phyloP scores from a whole-genome alignment of 164 flowering plant genomes.

The Euptelea pleiosperma region DNA sequence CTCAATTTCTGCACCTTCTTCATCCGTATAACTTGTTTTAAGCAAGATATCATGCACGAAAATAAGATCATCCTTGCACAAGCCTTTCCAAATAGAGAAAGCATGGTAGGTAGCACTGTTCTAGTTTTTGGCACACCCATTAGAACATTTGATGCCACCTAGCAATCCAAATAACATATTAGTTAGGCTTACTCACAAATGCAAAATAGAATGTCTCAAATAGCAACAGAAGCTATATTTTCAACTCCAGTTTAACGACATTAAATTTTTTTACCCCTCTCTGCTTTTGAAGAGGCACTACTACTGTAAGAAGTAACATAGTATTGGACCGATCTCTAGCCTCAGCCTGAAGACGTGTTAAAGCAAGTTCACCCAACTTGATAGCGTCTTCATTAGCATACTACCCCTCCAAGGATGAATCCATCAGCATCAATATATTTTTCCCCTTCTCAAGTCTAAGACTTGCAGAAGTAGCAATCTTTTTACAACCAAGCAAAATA shows the following conservation, averaged over 20 bases:
- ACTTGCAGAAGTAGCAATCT: slow-evolving; percentile 45
- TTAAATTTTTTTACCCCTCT: slow-evolving; percentile 40
- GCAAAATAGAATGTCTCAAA: background rate
- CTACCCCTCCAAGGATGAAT: slow-evolving; percentile 93
- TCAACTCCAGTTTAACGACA: background rate
- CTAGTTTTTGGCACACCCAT: slow-evolving; percentile 70
- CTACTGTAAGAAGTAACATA: slow-evolving; percentile 68
- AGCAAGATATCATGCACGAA: slow-evolving; percentile 87
- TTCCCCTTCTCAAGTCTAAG: slow-evolving; percentile 83
- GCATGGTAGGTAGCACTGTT: slow-evolving; percentile 56
- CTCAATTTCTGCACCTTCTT: slow-evolving; percentile 98
- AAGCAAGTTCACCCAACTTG: slow-evolving; percentile 81
- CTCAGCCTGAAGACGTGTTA: slow-evolving; percentile 90
- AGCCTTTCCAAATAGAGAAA: slow-evolving; percentile 92
- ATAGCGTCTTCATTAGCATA: slow-evolving; percentile 87
- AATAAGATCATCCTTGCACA: slow-evolving; percentile 87
- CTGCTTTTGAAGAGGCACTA: slow-evolving; percentile 87
- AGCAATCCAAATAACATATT: slow-evolving; percentile 12
- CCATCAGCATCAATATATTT: slow-evolving; percentile 78
- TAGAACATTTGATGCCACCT: slow-evolving; percentile 79
- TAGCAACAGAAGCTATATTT: background rate
- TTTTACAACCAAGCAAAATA: background rate
- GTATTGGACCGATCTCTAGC: slow-evolving; percentile 83
- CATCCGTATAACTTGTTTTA: slow-evolving; percentile 91
- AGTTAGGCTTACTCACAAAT: background rate